These are phyloP conservation scores for Hericium coralloides DNA, from an alignment of 768 basidiomycete genomes.

Conservation along the genomic window DNA sequence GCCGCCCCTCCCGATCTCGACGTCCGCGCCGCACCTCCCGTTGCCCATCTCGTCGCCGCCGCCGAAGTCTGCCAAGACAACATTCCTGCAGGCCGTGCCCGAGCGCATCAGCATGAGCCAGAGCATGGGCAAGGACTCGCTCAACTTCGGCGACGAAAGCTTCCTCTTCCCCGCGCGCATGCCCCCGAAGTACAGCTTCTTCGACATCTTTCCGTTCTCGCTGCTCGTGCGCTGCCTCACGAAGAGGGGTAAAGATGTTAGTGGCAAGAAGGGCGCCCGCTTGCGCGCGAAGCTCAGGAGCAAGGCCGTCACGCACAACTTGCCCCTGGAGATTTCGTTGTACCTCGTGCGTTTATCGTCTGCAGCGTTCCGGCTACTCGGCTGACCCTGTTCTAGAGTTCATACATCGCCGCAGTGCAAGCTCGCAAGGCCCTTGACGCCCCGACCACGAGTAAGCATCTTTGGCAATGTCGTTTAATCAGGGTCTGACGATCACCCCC, in stretches of 20 bases:
- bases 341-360: slow-evolving; percentile 40
- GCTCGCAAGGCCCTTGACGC: slow-evolving; percentile 45
- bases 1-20: background rate
- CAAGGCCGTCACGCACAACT: slow-evolving; percentile 40
- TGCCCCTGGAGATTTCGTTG: slow-evolving; percentile 61
- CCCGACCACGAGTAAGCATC: slow-evolving; percentile 46
- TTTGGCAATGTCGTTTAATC: background rate
- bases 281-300: slow-evolving; percentile 41
- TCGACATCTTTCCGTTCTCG: slow-evolving; percentile 67
- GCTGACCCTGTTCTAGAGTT: slow-evolving; percentile 36
- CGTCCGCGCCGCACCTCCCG: slow-evolving; percentile 6
- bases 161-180: slow-evolving; percentile 42
- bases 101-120: slow-evolving; percentile 1
- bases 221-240: slow-evolving; percentile 39
- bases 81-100: slow-evolving; percentile 6
- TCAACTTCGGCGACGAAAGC: slow-evolving; percentile 28
- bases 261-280: slow-evolving; percentile 55
- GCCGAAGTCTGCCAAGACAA: background rate
- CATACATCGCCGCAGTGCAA: slow-evolving; percentile 56
- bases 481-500: background rate
- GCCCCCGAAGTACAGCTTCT: slow-evolving; percentile 51
- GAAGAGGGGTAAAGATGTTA: slow-evolving; percentile 38
- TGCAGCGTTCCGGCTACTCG: background rate
- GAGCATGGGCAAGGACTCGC: slow-evolving; percentile 14
- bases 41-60: slow-evolving; percentile 7